Base-by-base conservation (phyloP, 345 rosid species). In the Boechera stricta region DNA sequence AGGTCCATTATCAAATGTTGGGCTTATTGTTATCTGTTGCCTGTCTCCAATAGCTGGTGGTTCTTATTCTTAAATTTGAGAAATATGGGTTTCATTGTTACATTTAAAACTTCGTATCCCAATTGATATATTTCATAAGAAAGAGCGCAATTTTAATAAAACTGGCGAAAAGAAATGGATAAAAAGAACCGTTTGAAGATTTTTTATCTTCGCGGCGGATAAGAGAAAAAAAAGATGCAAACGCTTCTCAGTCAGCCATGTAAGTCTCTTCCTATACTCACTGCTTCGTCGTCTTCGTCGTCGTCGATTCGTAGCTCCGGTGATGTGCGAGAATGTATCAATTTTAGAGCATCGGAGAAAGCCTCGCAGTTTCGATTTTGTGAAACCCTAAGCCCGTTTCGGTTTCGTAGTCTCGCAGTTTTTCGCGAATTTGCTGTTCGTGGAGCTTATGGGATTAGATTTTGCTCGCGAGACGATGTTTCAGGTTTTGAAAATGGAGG, bases 161-260 rank as follows among this genome's bases (percentile, higher is more conserved):
- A 35, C 28, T 39, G 10, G 4, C 8, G 41, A 67, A 67, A 71
- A 0, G 13, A 59, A 75, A 58, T 3, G 45, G 72, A 70, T 69
- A 71, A 71, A 69, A 71, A 13, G 64, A 78, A 66, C 64, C 73
- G 81, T 78, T 77, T 66, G 73, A 72, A 57, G 77, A 41, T 48
- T 39, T 33, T 6, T 54, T 58, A 31, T 33, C 69, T 24, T 12
- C 64, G 59, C 73, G 81, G 73, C 64, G 83, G 86, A 81, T 83
- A 86, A 77, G 80, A 58, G 38, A 81, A 69, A 48, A 81, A 11
- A 69, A 60, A 72, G 74, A 89, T 90, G 95, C 86, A 72, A 77
- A 71, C 81, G 71, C 82, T 79, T 64, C 79, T 82, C 18, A 72
- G 15, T 72, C 91, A 76, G 45, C 82, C 87, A 77, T 80, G 85